phyloP scores from a whole-genome alignment of 2,329 filamentous ascomycete species.

The Cordyceps tenuipes region DNA sequence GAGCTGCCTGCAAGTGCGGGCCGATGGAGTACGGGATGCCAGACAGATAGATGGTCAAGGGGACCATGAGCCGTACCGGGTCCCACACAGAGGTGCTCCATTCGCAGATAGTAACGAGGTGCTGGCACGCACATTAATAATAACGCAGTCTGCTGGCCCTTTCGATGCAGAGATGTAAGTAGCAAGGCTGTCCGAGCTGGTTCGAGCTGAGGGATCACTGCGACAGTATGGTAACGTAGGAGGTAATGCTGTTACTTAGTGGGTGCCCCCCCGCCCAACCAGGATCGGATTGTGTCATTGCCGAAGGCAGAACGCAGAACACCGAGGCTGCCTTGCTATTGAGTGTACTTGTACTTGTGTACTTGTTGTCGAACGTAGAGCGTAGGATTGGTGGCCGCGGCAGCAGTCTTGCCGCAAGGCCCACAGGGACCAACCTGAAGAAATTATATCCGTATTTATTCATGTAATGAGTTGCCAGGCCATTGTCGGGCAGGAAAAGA shows the following conservation, averaged over 20 bases:
- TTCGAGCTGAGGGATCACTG: neutral
- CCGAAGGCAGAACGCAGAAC: neutral
- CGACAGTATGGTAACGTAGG: neutral
- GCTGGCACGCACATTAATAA: too few species aligned
- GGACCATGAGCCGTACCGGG: constrained; percentile 16
- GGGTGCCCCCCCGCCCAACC: neutral
- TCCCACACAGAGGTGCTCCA: constrained; percentile 9
- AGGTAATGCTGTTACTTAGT: neutral
- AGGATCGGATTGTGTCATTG: neutral
- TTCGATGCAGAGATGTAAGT: neutral
- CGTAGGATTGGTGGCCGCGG: neutral
- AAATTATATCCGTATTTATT: neutral
- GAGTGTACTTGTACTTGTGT: neutral
- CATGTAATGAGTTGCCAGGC: too few species aligned
- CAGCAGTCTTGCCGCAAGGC: neutral
- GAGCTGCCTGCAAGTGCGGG: constrained; percentile 7
- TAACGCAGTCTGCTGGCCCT: neutral
- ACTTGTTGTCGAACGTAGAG: neutral
- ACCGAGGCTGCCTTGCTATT: neutral
- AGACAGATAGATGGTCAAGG: constrained; percentile 10
- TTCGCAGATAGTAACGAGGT: neutral
- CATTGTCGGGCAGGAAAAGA: neutral
- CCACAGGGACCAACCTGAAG: neutral
- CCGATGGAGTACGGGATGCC: constrained; percentile 6
- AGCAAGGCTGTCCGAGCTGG: neutral